These are phyloP conservation scores for Fraxinus paxiana DNA, from an alignment of 305 asterid genomes.

Conservation along the genomic window DNA sequence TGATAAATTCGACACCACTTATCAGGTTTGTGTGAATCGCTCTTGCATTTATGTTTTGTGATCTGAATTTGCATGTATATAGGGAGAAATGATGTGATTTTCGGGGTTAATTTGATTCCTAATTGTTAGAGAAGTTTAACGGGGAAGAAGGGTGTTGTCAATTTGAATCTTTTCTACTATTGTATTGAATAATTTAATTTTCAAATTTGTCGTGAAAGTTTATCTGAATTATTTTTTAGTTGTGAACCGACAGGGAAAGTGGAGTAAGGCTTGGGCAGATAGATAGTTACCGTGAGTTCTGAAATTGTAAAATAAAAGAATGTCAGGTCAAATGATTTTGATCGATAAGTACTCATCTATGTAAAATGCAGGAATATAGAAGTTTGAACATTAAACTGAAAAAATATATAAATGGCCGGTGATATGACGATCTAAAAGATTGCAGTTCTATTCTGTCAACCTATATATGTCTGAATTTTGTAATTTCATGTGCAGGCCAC, in stretches of 20 bases:
- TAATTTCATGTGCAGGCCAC: slow-evolving; percentile 35
- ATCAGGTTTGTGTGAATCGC: slow-evolving; percentile 20
- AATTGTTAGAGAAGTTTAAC: neutral
- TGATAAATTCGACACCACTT: slow-evolving; percentile 32
- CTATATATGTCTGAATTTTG: neutral
- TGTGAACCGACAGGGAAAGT: neutral
- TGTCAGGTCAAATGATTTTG: neutral
- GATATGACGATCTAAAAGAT: neutral
- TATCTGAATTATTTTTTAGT: neutral
- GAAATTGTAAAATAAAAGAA: neutral
- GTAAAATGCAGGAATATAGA: neutral
- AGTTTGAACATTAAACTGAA: neutral
- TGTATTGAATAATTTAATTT: neutral
- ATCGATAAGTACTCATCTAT: neutral
- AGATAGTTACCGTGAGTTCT: neutral
- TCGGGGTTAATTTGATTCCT: neutral
- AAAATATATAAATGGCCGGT: neutral
- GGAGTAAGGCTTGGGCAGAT: neutral
- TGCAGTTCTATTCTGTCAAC: neutral
- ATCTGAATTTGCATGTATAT: neutral
- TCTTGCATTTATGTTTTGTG: neutral
- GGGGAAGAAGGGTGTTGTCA: neutral
- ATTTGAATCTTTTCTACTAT: neutral
- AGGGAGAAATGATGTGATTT: neutral
- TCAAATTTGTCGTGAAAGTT: neutral